Evolutionary conservation across 352 stramenopile species (phyloP).

Genomic region (Pythium monospermum): DNA sequence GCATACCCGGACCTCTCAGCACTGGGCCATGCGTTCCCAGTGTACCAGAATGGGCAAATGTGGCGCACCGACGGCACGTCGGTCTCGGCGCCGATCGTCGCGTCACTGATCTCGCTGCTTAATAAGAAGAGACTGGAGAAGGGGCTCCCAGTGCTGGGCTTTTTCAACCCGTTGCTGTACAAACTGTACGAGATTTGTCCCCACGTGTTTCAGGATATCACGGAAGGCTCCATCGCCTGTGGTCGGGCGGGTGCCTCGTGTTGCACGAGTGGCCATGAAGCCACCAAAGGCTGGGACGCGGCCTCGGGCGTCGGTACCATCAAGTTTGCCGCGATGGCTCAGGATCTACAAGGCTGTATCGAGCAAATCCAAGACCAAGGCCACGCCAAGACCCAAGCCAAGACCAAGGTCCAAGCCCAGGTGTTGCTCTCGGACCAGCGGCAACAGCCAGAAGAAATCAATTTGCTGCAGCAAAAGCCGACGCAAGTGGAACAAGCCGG

Average conservation of each 20-base stretch:
- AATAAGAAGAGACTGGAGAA: constrained; percentile 43
- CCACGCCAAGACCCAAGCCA: not conserved
- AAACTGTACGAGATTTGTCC: constrained; percentile 48
- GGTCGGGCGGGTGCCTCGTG: constrained; percentile 40
- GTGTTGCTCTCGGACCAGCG: not conserved
- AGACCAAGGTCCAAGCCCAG: not conserved
- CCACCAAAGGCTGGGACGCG: constrained; percentile 60
- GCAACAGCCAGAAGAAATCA: constrained; percentile 5
- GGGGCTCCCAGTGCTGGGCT: constrained; percentile 41
- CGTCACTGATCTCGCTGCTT: constrained; percentile 54
- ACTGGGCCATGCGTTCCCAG: constrained; percentile 56
- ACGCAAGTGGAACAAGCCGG: constrained; percentile 5
- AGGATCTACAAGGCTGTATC: constrained; percentile 41
- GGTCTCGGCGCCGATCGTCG: constrained; percentile 61
- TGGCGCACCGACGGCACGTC: constrained; percentile 64
- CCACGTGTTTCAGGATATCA: constrained; percentile 69
- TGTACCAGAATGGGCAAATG: constrained; percentile 50
- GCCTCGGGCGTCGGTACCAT: constrained; percentile 60
- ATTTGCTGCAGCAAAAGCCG: constrained; percentile 8
- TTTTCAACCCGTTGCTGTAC: constrained; percentile 73
- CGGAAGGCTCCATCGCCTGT: constrained; percentile 53
- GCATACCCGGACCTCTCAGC: constrained; percentile 66
- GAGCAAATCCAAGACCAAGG: too few species aligned
- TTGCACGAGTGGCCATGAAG: constrained; percentile 40
- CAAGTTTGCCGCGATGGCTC: constrained; percentile 33